Evolutionary conservation across 1,284 basidiomycete species (phyloP).

Genomic region (Sporisorium reilianum): DNA sequence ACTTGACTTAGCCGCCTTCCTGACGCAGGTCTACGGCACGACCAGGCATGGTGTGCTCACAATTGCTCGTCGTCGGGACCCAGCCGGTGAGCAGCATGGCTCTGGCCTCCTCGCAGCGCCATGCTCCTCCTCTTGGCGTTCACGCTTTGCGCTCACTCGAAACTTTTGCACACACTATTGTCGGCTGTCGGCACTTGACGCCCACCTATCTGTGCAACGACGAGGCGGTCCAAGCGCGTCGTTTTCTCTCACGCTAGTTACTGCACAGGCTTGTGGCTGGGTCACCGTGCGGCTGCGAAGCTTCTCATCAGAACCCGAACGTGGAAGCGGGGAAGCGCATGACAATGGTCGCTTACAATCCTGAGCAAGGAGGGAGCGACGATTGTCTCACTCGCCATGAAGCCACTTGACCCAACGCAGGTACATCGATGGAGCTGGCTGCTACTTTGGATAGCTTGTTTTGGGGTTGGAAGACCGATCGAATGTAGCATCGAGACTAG

Average conservation of each 20-base stretch:
- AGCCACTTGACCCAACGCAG: not conserved
- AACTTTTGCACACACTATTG: too few relatives aligned
- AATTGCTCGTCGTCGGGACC: too few relatives aligned
- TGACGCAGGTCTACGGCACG: not conserved
- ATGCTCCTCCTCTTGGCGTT: too few relatives aligned
- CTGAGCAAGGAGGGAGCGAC: conserved; percentile 14
- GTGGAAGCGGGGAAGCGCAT: not conserved
- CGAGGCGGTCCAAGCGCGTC: not conserved
- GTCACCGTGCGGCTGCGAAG: conserved; percentile 8
- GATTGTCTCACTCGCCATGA: not conserved
- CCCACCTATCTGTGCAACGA: not conserved
- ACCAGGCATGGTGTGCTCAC: too few relatives aligned
- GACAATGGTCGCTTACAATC: conserved; percentile 5
- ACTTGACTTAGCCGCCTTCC: not conserved
- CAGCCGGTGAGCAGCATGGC: too few relatives aligned
- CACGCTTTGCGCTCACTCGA: too few relatives aligned
- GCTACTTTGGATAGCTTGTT: not conserved
- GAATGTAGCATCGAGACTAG: not conserved
- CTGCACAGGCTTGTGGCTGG: not conserved
- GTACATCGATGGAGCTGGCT: conserved; percentile 6
- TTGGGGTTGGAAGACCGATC: too few relatives aligned
- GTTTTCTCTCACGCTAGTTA: conserved; percentile 1
- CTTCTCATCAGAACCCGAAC: not conserved
- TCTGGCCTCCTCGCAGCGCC: too few relatives aligned
- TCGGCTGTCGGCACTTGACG: not conserved